A percentile compares a stretch with the other conserved stretches of the same genome.
These are phyloP conservation scores for Fusarium ambrosium DNA, from an alignment of 2,329 filamentous ascomycete species.

Conservation along the genomic window DNA sequence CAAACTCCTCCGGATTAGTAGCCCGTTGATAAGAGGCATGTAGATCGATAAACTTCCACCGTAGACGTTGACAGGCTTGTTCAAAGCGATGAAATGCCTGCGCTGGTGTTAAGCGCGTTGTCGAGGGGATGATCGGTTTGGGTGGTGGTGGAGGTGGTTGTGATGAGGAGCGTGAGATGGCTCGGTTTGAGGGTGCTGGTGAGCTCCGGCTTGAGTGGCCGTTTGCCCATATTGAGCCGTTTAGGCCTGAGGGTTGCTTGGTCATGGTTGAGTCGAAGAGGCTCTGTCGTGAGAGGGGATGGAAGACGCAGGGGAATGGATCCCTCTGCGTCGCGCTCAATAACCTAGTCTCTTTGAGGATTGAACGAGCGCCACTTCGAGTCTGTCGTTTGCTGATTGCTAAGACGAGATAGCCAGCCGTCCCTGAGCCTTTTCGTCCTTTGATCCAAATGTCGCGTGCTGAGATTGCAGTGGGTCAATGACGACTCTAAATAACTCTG, in stretches of 20 bases:
- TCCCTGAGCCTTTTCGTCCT: background rate
- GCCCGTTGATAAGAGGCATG: slow-evolving; percentile 69
- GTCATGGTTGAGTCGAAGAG: slow-evolving; percentile 21
- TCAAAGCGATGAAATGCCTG: slow-evolving; percentile 69
- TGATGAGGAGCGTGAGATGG: slow-evolving; percentile 30
- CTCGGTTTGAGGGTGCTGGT: slow-evolving; percentile 12
- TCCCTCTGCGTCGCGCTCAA: background rate
- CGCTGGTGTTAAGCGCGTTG: slow-evolving; percentile 43
- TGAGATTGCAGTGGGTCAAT: background rate
- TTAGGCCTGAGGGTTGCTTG: slow-evolving; percentile 35
- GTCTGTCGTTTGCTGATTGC: background rate
- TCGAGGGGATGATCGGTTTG: background rate
- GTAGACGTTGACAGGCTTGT: slow-evolving; percentile 71
- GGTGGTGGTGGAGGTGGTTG: slow-evolving; percentile 15
- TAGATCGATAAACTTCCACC: slow-evolving; percentile 74
- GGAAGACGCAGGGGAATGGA: background rate
- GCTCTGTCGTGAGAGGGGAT: background rate
- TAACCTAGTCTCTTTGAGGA: background rate
- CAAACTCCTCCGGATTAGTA: slow-evolving; percentile 52
- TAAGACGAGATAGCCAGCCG: background rate
- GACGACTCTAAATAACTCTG: background rate
- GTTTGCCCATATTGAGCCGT: slow-evolving; percentile 45
- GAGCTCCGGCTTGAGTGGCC: slow-evolving; percentile 16
- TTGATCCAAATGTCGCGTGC: background rate
- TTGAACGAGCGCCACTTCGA: background rate